Percentiles rank a stretch among this genome's conserved stretches.
Conservation (phyloP, 176 grass and related monocot genomes). For the Puccinellia tenuiflora region DNA sequence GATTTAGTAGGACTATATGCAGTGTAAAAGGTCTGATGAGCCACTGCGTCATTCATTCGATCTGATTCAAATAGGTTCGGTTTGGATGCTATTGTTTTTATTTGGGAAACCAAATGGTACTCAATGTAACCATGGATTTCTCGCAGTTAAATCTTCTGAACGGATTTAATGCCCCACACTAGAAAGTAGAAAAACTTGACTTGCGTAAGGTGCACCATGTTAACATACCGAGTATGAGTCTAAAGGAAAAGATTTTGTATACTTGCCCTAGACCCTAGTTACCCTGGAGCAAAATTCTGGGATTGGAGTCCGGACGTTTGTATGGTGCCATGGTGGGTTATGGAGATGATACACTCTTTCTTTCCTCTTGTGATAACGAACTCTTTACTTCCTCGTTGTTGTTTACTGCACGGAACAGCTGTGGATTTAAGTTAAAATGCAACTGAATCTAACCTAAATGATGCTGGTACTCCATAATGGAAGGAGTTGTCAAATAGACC, state of each 20-base stretch:
- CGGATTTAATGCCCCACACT: background rate
- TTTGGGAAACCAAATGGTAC: background rate
- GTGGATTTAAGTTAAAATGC: background rate
- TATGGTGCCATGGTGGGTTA: background rate
- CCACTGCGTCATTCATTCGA: background rate
- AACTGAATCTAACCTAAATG: constrained; percentile 15
- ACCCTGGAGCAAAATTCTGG: background rate
- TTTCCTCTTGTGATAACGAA: too few species aligned
- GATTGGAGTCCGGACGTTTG: background rate
- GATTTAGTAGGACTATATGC: background rate
- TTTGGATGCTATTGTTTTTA: background rate
- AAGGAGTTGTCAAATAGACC: background rate
- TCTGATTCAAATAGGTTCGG: background rate
- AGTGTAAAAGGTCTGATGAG: background rate
- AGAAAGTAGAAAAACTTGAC: background rate
- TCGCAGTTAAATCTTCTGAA: background rate
- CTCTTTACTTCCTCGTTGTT: background rate
- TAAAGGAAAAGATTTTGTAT: background rate
- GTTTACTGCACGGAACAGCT: background rate
- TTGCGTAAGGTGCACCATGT: background rate
- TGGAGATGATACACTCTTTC: background rate
- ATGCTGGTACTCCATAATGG: background rate
- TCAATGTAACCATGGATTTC: background rate
- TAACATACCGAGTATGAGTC: background rate
- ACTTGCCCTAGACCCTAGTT: too few species aligned